phyloP scores from a whole-genome alignment of 2,329 filamentous ascomycete species.

The Alternaria rosae region DNA sequence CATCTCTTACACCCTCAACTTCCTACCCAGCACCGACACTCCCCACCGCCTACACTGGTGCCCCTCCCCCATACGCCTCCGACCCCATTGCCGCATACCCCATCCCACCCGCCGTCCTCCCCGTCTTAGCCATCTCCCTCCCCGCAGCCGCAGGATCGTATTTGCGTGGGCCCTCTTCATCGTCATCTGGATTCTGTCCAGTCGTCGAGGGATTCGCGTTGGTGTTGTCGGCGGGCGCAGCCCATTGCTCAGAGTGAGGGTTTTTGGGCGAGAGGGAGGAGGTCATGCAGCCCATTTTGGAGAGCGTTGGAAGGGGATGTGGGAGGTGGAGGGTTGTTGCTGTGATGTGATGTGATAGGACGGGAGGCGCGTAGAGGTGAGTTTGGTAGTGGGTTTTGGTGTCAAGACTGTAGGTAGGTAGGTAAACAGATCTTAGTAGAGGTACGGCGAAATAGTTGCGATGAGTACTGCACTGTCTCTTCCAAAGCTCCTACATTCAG shows the following conservation, averaged over 20 bases:
- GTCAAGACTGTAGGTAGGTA: background rate
- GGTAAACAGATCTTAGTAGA: background rate
- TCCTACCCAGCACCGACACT: too few species aligned
- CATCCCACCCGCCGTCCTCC: background rate
- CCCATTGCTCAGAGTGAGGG: background rate
- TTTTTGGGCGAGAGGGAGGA: background rate
- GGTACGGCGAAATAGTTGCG: background rate
- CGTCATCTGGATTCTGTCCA: background rate
- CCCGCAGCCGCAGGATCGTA: background rate
- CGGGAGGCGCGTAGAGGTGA: background rate
- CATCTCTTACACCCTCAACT: background rate
- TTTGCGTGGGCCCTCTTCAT: background rate
- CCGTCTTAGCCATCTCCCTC: background rate
- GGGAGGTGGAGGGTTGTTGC: too few species aligned
- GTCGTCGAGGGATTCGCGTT: background rate
- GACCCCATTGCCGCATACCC: background rate
- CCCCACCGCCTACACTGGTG: too few species aligned
- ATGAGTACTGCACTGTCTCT: background rate
- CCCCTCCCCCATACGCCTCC: background rate
- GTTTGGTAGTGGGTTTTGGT: rapidly evolving
- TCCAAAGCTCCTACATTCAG: background rate
- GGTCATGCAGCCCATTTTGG: background rate
- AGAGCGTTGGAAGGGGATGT: too few species aligned
- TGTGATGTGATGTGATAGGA: background rate
- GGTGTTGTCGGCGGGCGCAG: background rate